Percentiles rank a stretch among this genome's conserved stretches.
Conservation (phyloP, 805 yeast genomes). For the Suhomyces sp. region DNA sequence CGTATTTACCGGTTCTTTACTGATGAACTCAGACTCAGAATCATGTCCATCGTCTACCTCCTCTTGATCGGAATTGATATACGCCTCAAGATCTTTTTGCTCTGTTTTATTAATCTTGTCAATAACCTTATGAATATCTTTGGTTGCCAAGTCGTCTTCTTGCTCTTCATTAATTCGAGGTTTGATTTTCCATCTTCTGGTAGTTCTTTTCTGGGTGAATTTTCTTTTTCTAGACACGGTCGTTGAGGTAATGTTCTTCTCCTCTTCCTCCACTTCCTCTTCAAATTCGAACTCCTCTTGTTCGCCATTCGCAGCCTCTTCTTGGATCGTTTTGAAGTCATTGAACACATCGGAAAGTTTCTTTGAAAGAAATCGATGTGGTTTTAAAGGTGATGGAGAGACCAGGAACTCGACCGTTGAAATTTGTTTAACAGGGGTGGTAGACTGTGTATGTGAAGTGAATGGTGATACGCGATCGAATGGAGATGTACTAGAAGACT, state of each 20-base stretch:
- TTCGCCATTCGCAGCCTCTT: slow-evolving; percentile 12
- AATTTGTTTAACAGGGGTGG: slow-evolving; percentile 10
- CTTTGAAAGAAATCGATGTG: slow-evolving; percentile 29
- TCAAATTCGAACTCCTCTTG: slow-evolving; percentile 10
- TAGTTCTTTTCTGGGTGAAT: slow-evolving; percentile 52
- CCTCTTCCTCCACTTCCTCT: slow-evolving; percentile 1
- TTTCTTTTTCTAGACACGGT: slow-evolving; percentile 21
- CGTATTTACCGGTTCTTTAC: slow-evolving; percentile 17
- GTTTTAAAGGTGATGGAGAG: slow-evolving; percentile 48
- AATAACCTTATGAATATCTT: slow-evolving; percentile 45
- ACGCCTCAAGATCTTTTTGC: slow-evolving; percentile 19
- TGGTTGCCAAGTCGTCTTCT: slow-evolving; percentile 32
- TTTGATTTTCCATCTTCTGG: slow-evolving; percentile 50
- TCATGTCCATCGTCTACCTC: slow-evolving; percentile 15
- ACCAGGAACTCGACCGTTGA: slow-evolving; percentile 26
- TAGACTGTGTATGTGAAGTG: too few relatives aligned
- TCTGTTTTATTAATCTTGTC: slow-evolving; percentile 33
- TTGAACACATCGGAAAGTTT: slow-evolving; percentile 46
- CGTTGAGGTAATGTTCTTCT: neutral
- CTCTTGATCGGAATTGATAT: slow-evolving; percentile 18
- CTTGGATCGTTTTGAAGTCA: slow-evolving; percentile 41
- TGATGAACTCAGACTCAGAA: slow-evolving; percentile 21
- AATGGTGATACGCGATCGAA: slow-evolving; percentile 1
- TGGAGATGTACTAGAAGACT: too few relatives aligned
- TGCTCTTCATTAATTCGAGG: slow-evolving; percentile 28